Percentiles rank a stretch among this genome's conserved stretches.
Evolutionary conservation across 2,329 filamentous ascomycete species (phyloP).

Genomic region (Colletotrichum sp.): DNA sequence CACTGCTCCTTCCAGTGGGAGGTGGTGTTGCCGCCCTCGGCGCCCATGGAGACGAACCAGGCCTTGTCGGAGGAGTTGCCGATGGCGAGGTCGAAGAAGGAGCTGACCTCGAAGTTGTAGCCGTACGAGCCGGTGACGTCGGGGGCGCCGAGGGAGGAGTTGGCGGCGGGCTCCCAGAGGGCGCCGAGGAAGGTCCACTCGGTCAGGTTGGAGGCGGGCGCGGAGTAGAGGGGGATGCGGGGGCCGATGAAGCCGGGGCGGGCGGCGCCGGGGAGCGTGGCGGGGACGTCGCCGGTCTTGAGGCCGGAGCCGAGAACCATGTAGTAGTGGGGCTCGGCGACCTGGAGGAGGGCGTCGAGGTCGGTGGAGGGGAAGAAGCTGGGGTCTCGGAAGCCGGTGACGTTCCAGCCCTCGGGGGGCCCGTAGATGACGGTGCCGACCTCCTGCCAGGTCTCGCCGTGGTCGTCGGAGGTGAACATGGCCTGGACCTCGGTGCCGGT

Average conservation of each 20-base stretch:
- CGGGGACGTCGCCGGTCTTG: slow-evolving; percentile 19
- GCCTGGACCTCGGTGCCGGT: slow-evolving; percentile 20
- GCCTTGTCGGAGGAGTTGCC: slow-evolving; percentile 17
- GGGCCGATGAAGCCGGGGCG: slow-evolving; percentile 23
- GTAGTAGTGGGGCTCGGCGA: slow-evolving; percentile 19
- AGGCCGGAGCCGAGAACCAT: slow-evolving; percentile 23
- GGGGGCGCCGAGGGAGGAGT: slow-evolving; percentile 15
- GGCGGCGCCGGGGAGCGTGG: slow-evolving; percentile 15
- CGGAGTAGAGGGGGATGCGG: slow-evolving; percentile 20
- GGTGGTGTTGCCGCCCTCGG: slow-evolving; percentile 23
- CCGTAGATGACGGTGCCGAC: slow-evolving; percentile 15
- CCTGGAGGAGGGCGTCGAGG: slow-evolving; percentile 13
- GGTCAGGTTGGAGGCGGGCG: slow-evolving; percentile 18
- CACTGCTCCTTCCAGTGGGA: slow-evolving; percentile 21
- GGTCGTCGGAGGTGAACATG: slow-evolving; percentile 13
- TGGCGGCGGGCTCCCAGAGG: slow-evolving; percentile 21
- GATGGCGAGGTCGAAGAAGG: slow-evolving; percentile 19
- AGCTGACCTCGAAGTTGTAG: slow-evolving; percentile 23
- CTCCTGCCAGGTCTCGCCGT: slow-evolving; percentile 16
- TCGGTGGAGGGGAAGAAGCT: slow-evolving; percentile 19
- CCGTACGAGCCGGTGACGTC: slow-evolving; percentile 22
- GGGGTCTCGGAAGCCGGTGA: slow-evolving; percentile 23
- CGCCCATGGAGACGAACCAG: slow-evolving; percentile 19
- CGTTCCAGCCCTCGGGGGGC: slow-evolving; percentile 21
- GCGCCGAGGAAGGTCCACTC: slow-evolving; percentile 23